phyloP scores from a whole-genome alignment of 2,329 filamentous ascomycete genomes.

The Stemphylium beticola region DNA sequence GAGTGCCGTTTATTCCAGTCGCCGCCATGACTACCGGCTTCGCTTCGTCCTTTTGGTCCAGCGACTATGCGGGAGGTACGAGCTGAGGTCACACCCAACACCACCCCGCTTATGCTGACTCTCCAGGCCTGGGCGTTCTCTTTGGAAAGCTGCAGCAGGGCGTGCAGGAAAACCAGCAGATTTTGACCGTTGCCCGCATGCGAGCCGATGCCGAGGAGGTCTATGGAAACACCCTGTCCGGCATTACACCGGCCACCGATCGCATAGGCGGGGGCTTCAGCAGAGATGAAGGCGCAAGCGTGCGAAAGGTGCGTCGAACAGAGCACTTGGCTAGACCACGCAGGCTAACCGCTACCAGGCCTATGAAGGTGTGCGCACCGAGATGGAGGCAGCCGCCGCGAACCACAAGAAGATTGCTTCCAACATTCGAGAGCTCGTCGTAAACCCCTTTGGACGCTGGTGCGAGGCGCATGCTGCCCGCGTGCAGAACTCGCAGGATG shows the following conservation, averaged over 20 bases:
- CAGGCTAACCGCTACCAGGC: constrained; percentile 64
- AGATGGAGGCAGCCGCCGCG: constrained; percentile 89
- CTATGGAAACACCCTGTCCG: constrained; percentile 80
- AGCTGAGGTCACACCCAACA: constrained; percentile 50
- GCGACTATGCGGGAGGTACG: constrained; percentile 93
- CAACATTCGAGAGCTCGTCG: constrained; percentile 93
- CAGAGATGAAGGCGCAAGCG: constrained; percentile 92
- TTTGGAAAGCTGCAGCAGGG: constrained; percentile 98
- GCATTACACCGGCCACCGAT: constrained; percentile 83
- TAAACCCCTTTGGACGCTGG: constrained; percentile 93
- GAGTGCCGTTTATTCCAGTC: constrained; percentile 15
- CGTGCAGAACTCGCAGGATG: constrained; percentile 92
- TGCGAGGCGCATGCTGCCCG: constrained; percentile 92
- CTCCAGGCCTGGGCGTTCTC: constrained; percentile 80
- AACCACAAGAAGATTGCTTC: constrained; percentile 96
- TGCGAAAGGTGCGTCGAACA: constrained; percentile 75
- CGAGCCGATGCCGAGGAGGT: constrained; percentile 93
- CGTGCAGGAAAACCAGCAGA: constrained; percentile 91
- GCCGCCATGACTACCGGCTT: constrained; percentile 63
- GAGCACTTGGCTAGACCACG: not conserved
- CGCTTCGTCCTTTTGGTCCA: constrained; percentile 96
- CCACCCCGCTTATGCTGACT: constrained; percentile 30
- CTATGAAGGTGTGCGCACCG: constrained; percentile 88
- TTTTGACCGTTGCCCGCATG: constrained; percentile 89
- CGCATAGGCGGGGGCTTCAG: constrained; percentile 82